Evolutionary conservation across 768 basidiomycete genomes (phyloP), one percentile per base, ranked within the genome.

Genomic region (Tylopilus cervinicoccineus): DNA sequence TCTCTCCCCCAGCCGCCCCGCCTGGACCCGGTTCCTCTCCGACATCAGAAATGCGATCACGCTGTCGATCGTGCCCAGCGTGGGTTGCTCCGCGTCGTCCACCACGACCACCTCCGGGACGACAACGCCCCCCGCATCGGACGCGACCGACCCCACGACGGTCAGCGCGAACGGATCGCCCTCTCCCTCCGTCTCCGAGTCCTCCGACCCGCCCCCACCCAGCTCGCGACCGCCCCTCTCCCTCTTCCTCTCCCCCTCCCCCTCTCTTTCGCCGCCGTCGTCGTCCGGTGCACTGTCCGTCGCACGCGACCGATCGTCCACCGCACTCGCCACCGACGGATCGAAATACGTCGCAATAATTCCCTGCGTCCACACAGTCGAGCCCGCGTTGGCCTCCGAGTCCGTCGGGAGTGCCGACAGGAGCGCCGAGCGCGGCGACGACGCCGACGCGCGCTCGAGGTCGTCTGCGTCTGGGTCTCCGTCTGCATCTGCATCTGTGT

Each of bases 31-130:
- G 29, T 78, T 80, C 46, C 85, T 74, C 62, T 90, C 88, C 10
- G 79, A 80, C 36, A 83, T 84, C 42, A 89, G 74, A 51, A 88
- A 91, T n/a, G 77, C 78, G 13, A 91, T 72, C 0, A 84, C 86
- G 50, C 81, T 80, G 49, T 86, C 86, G 14, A 91, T 75, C 44
- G 79, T 77, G 0, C 88, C 88, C 13, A 91, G 67, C 3, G 84
- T 87, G 0, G 88, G 87, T 38, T 78, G 73, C 23, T 70, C 71
- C 14, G 61, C 43, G 19, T 73, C 72, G 40, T 49, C 37, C 28
- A 57, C 37, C 28, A 57, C 41, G 1, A 14, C 20, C 3, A 20
- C 52, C 22, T 67, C 65, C 7, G 61, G 54, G 22, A 70, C 69
- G 3, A 57, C 69, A 2, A 57, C 51, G 23, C 56, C 43, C 3